A percentile compares a stretch with the other conserved stretches of the same genome.
Conservation (phyloP, 2,329 filamentous ascomycete species). For the Paracoccidioides lutzii region DNA sequence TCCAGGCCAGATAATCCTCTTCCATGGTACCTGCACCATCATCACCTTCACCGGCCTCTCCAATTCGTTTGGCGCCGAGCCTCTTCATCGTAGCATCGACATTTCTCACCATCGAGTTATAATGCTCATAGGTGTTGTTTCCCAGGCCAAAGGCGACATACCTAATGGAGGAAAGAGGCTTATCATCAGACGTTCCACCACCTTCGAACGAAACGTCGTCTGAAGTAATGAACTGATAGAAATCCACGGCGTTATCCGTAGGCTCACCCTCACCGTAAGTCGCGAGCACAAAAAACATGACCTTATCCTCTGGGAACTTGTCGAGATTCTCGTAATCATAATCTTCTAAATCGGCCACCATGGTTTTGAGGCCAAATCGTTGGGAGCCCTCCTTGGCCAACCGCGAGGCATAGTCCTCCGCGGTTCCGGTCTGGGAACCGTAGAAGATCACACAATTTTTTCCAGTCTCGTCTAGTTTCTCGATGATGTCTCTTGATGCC, state of each 20-base stretch:
- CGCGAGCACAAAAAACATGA: constrained; percentile 88
- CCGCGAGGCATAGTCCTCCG: constrained; percentile 93
- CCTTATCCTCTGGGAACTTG: constrained; percentile 72
- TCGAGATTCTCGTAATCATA: constrained; percentile 96
- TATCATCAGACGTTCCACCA: constrained; percentile 47
- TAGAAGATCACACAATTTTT: constrained; percentile 99
- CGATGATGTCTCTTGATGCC: constrained; percentile 80
- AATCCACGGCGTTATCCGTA: constrained; percentile 96
- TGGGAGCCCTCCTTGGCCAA: constrained; percentile 96
- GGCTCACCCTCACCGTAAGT: constrained; percentile 98
- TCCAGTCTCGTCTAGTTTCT: constrained; percentile 88
- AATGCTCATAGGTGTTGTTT: constrained; percentile 99
- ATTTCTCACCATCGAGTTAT: constrained; percentile 95
- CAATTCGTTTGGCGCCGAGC: constrained; percentile 72
- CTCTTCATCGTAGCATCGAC: constrained; percentile 70
- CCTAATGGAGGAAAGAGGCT: constrained; percentile 68
- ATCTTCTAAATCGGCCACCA: constrained; percentile 95
- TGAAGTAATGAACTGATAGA: constrained; percentile 85
- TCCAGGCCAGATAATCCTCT: constrained; percentile 98
- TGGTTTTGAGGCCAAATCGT: constrained; percentile 89
- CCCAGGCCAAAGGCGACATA: constrained; percentile 93
- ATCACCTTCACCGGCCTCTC: constrained; percentile 84
- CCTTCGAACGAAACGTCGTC: constrained; percentile 75
- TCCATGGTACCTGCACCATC: constrained; percentile 99
- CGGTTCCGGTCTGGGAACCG: constrained; percentile 94